Evolutionary conservation across 2,329 filamentous ascomycete genomes (phyloP).

Genomic region (Anthostomella pinea): DNA sequence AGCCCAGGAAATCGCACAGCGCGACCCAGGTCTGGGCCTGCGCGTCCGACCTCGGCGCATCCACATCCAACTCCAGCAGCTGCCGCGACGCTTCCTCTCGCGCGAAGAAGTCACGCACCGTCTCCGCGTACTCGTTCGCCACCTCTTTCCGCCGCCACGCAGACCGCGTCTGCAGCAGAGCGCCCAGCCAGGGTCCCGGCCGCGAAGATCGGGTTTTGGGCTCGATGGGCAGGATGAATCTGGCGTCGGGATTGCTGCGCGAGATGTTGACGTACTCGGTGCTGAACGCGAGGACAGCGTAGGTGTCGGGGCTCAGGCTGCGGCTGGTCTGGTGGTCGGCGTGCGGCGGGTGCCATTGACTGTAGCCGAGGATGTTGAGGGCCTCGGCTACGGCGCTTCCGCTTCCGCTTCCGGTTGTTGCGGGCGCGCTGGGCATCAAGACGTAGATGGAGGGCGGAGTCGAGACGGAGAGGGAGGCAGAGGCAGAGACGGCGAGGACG

Average conservation of each 20-base stretch:
- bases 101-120: constrained; percentile 17
- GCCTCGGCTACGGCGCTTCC: constrained; percentile 21
- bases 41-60: constrained; percentile 10
- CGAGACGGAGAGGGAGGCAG: too few relatives aligned
- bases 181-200: constrained; percentile 1
- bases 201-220: not conserved
- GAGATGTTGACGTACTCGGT: constrained; percentile 19
- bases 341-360: constrained; percentile 5
- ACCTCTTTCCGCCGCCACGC: not conserved
- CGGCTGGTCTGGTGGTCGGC: not conserved
- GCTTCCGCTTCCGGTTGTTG: too few relatives aligned
- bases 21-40: constrained; percentile 27
- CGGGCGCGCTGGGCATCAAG: constrained; percentile 18
- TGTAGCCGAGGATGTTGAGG: constrained; percentile 24
- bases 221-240: constrained; percentile 22
- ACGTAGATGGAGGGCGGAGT: constrained; percentile 23
- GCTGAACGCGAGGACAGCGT: constrained; percentile 17
- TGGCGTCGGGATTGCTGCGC: constrained; percentile 17
- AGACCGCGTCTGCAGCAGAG: constrained; percentile 1
- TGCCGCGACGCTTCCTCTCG: constrained; percentile 6
- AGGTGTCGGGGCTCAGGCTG: constrained; percentile 14
- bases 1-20: constrained; percentile 26
- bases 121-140: constrained; percentile 5
- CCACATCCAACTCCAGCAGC: constrained; percentile 24
- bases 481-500: constrained; percentile 3